Evolutionary conservation across 208 protist genomes (phyloP).

Genomic region (Balamuthia mandrillaris): DNA sequence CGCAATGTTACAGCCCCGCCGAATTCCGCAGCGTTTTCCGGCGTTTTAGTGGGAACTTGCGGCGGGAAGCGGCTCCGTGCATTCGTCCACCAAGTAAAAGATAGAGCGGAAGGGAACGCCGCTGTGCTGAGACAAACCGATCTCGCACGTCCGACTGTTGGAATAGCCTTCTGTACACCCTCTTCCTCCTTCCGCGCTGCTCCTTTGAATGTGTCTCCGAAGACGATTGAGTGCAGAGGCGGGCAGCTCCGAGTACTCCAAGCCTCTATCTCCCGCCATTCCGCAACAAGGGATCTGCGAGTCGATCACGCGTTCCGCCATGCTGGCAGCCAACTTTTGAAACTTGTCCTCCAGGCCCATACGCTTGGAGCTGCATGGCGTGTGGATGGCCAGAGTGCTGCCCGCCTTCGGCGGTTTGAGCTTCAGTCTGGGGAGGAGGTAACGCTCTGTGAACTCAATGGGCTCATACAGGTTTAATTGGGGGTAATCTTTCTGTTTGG

Average conservation of each 20-base stretch:
- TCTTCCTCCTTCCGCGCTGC: too few relatives aligned
- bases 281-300: slow-evolving; percentile 6
- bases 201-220: too few relatives aligned
- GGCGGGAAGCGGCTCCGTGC: not conserved
- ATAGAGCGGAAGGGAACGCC: slow-evolving; percentile 11
- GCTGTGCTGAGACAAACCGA: not conserved
- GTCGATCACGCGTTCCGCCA: not conserved
- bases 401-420: not conserved
- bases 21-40: too few relatives aligned
- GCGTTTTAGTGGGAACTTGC: too few relatives aligned
- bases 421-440: not conserved
- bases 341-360: slow-evolving; percentile 15
- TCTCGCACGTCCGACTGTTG: slow-evolving; percentile 26
- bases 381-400: not conserved
- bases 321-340: not conserved
- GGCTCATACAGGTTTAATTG: not conserved
- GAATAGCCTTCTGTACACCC: too few relatives aligned
- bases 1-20: too few relatives aligned
- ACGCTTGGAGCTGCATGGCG: slow-evolving; percentile 5
- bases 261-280: slow-evolving; percentile 19
- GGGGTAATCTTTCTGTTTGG: not conserved
- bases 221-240: not conserved
- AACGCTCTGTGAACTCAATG: slow-evolving; percentile 9
- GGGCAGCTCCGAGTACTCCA: not conserved
- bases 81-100: not conserved